Base-by-base conservation (phyloP, 2,329 filamentous ascomycete genomes). In the Colletotrichum sp. region DNA sequence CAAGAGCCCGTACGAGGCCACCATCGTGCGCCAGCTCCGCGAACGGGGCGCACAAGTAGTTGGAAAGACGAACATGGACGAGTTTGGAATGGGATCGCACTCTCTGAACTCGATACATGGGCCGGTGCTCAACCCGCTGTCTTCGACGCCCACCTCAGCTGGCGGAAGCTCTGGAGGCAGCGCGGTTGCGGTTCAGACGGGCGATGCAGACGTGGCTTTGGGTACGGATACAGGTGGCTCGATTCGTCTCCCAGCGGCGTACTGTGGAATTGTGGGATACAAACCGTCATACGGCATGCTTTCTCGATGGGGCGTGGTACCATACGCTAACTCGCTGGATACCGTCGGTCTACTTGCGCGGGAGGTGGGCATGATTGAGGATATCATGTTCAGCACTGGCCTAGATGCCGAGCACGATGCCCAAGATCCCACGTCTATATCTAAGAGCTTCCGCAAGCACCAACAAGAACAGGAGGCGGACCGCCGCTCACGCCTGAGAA, bases 171-270 rank as follows among this genome's bases (percentile, higher is more conserved):
- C 96, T 5, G 97, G 97, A 57, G 97, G 97, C 22, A 98, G 96
- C 83, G 97, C 97, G 5, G 91, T 98, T 12, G 95, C 95, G 16
- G 95, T 99, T 49, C 92, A 91, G 25, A 88, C 90, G 1, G 90
- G 90, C 27, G 86, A 88, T 6, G 89, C 88, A 1, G 87, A 91
- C 30, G 73, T 92, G 49, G 96, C 96, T 9, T 86, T 99, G 32
- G 97, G 97, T 22, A 99, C 97, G 25, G 97, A 99, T 83, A 99
- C 96, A 0, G 96, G 96, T 78, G 96, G 96, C 16, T 98, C 95
- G 2, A 94, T 98, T 65, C 90, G 96, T 75, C 89, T 98, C 65
- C 96, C 96, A 0, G 96, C 96, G 16, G 95, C 96, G 2, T 98
- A 98, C 82, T 96, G 94, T 11, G 94, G 95, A 5, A 90, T 93